phyloP scores from a whole-genome alignment of 305 asterid genomes.

The Salvia sclarea region DNA sequence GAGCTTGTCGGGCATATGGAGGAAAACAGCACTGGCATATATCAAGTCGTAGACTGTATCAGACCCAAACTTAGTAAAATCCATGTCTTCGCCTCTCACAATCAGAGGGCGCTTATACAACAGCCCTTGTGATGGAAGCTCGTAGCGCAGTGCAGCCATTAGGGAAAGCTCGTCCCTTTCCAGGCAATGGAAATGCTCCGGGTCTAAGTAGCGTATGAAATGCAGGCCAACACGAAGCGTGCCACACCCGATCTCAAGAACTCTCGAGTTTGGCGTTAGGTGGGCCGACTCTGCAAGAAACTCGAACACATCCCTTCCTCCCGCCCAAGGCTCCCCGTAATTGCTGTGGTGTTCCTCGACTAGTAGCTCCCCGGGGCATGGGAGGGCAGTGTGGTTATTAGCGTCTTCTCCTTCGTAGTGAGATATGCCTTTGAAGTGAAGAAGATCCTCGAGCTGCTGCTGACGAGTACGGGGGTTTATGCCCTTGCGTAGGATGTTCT shows the following conservation, averaged over 20 bases:
- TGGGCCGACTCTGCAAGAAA: slow-evolving; percentile 72
- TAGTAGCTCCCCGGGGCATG: slow-evolving; percentile 89
- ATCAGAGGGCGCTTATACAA: slow-evolving; percentile 79
- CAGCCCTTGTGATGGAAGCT: slow-evolving; percentile 93
- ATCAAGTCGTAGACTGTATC: slow-evolving; percentile 63
- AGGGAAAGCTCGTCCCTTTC: slow-evolving; percentile 95
- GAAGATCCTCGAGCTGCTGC: slow-evolving; percentile 88
- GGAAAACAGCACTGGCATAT: slow-evolving; percentile 93
- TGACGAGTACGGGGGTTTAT: slow-evolving; percentile 92
- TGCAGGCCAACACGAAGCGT: slow-evolving; percentile 96
- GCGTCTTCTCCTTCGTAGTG: slow-evolving; percentile 84
- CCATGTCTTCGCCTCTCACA: slow-evolving; percentile 92
- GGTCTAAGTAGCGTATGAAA: slow-evolving; percentile 73
- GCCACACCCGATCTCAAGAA: slow-evolving; percentile 96
- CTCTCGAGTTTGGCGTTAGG: slow-evolving; percentile 59
- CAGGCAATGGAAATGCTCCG: slow-evolving; percentile 75
- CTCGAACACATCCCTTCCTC: slow-evolving; percentile 91
- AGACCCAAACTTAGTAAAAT: slow-evolving; percentile 69
- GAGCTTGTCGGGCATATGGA: slow-evolving; percentile 88
- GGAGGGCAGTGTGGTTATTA: slow-evolving; percentile 84
- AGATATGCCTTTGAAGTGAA: slow-evolving; percentile 87
- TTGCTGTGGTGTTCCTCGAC: slow-evolving; percentile 97
- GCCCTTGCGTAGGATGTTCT: slow-evolving; percentile 85
- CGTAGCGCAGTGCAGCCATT: slow-evolving; percentile 88
- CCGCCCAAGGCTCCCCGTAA: slow-evolving; percentile 99